phyloP scores from a whole-genome alignment of 1,284 basidiomycete species.

The Trichosporon faecale region DNA sequence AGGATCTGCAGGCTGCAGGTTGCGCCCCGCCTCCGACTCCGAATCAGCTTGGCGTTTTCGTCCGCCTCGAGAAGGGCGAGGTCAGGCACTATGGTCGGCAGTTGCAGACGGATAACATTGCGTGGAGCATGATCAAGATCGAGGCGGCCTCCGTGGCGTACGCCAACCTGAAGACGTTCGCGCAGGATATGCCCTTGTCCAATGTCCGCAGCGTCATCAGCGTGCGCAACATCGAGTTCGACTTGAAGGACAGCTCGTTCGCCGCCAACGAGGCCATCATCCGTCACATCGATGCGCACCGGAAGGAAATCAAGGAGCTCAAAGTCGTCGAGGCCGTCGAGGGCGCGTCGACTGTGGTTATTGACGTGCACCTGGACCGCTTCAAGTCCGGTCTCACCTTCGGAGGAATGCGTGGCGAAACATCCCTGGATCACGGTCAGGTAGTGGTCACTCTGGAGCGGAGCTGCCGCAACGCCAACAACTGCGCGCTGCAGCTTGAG shows the following conservation, averaged over 20 bases:
- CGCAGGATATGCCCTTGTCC: slow-evolving; percentile 20
- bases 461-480: neutral
- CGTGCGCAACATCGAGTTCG: slow-evolving; percentile 23
- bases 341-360: slow-evolving; percentile 17
- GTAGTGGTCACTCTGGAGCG: slow-evolving; percentile 15
- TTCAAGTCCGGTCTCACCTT: slow-evolving; percentile 21
- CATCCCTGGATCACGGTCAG: slow-evolving; percentile 13
- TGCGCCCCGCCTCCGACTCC: slow-evolving; percentile 13
- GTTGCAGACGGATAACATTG: slow-evolving; percentile 25
- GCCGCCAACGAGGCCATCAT: slow-evolving; percentile 17
- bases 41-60: slow-evolving; percentile 25
- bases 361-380: slow-evolving; percentile 25
- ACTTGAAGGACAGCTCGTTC: slow-evolving; percentile 35
- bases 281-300: slow-evolving; percentile 18
- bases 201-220: slow-evolving; percentile 27
- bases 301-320: slow-evolving; percentile 12
- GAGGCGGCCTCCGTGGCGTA: slow-evolving; percentile 23
- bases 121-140: slow-evolving; percentile 26
- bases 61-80: slow-evolving; percentile 21
- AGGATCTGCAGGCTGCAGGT: slow-evolving; percentile 17
- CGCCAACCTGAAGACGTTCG: slow-evolving; percentile 18
- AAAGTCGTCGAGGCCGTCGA: slow-evolving; percentile 15
- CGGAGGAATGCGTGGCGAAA: slow-evolving; percentile 28
- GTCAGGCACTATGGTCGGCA: slow-evolving; percentile 34
- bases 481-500: neutral